Evolutionary conservation across 805 yeast genomes (phyloP), one percentile per base, ranked within the genome.

Genomic region (Kluyveromyces dobzhanskii): DNA sequence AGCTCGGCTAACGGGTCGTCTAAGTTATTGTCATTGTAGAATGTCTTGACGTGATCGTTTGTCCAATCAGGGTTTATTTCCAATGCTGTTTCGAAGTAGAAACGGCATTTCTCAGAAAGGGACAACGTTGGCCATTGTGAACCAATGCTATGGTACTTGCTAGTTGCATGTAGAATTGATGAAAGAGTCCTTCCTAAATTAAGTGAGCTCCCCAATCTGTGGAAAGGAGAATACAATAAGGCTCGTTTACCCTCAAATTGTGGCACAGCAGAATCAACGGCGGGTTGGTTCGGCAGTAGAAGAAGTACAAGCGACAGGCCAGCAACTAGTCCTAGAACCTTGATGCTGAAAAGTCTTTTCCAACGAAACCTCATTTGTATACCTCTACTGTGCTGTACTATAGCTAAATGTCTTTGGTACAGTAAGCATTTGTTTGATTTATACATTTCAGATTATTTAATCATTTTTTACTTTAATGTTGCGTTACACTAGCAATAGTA

Each of bases 1-100:
- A 49, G 25, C 11, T 52, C 48, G 4, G 47, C 30, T 12, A 51
- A 31, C 17, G 44, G 19, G 33, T 54, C 43, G 30, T 56, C 58
- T 11, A 43, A 14, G n/a, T 41, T 43, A 16, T 52, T 53, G 19
- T 36, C 34, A 6, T 38, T 42, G 36, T 46, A 42, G 32, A 44
- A 50, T n/a, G 40, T 39, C 4, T 44, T 37, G 2, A 44, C 40
- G 8, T 41, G 30, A 16, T 37, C 39, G 31, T 56, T 56, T 11
- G 45, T 42, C 61, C 61, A 56, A 4, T 26, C 36, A 8, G 49
- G 38, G 35, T 46, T 41, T 12, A 36, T 35, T 8, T 36, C 37
- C 33, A 54, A 52, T 3, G 49, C 40, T 7, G 42, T 38, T 10
- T 50, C 48, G 34, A 50, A 43, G 35, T 50, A 39, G 35, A 46